A percentile compares a stretch with the other conserved stretches of the same genome.
Conservation (phyloP, 116 monocot species). For the Papilionanthe hybrid region DNA sequence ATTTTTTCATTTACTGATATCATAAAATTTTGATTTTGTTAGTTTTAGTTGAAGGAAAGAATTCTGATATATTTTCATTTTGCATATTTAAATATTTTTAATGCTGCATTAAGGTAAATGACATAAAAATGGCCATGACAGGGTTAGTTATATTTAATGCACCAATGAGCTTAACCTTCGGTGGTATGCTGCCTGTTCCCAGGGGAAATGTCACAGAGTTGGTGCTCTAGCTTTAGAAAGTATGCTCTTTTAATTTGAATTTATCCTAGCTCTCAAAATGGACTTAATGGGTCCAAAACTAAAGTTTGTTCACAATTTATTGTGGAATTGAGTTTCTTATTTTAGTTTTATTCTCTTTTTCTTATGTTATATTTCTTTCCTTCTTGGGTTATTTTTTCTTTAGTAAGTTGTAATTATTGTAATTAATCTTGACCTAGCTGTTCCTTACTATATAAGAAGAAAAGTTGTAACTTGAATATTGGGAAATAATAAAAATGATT, state of each 20-base stretch:
- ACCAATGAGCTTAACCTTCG: not conserved
- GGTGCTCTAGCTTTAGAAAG: not conserved
- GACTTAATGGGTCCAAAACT: too few relatives aligned
- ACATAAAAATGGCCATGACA: not conserved
- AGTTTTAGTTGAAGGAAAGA: not conserved
- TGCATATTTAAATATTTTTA: not conserved
- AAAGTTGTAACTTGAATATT: too few relatives aligned
- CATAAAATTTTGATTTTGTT: not conserved
- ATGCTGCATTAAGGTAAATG: not conserved
- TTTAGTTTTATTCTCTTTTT: too few relatives aligned
- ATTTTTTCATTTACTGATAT: not conserved
- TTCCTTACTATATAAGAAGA: too few relatives aligned
- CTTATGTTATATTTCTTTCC: too few relatives aligned
- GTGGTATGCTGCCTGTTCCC: too few relatives aligned
- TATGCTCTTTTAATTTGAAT: not conserved
- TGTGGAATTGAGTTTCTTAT: too few relatives aligned
- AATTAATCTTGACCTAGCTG: too few relatives aligned
- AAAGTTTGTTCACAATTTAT: too few relatives aligned
- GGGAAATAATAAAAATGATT: too few relatives aligned
- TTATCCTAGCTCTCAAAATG: not conserved
- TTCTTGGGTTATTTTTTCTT: too few relatives aligned
- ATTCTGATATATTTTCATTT: not conserved
- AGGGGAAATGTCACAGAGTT: not conserved
- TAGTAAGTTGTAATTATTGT: too few relatives aligned
- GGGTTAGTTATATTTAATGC: not conserved